Evolutionary conservation across 2,329 filamentous ascomycete species (phyloP), one percentile per base, ranked within the genome.

Genomic region (Aspergillus pseudoglaucus): DNA sequence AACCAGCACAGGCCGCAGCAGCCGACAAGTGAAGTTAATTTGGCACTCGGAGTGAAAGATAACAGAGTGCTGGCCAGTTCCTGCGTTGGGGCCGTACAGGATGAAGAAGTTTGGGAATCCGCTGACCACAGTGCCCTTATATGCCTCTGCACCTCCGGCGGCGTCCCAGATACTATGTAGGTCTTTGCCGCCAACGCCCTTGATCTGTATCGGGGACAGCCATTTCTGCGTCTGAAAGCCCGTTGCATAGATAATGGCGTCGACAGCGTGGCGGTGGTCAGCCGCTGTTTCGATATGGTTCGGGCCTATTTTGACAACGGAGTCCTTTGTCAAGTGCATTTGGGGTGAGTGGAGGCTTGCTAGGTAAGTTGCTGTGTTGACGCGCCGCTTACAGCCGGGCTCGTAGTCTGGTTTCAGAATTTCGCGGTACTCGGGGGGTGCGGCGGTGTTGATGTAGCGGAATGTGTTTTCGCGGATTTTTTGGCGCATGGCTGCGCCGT

Each of bases 141-240:
- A 63, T 35, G 60, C 60, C 47, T 62, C 56, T 25, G 61, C 60
- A 15, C 61, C 61, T 3, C 54, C 48, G 8, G 42, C 41, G 14
- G 60, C 54, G 18, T 59, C 52, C 61, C 61, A 63, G 14, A 55
- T 53, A 23, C 58, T 33, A 17, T 56, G 47, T 7, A 64, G 46
- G 4, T 49, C 47, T 18, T 44, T 47, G 2, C 59, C 56, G 18
- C 42, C 42, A 4, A 46, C 17, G 6, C 66, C 65, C 20, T 54
- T 54, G 27, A 67, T 54, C 32, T 59, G 50, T 48, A 67, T 61
- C 1, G 64, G 62, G n/a, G 57, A 52, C 14, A 69, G 52, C 46
- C 67, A 70, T 39, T 64, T 46, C 23, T 57, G 51, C 20, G 67
- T 63, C 48, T 65, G 51, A 52, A 70, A 70, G 9, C 65, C 65